Evolutionary conservation across 192 early-diverging fungal genomes (phyloP), one percentile per base, ranked within the genome.

Genomic region (Coemansia erecta): DNA sequence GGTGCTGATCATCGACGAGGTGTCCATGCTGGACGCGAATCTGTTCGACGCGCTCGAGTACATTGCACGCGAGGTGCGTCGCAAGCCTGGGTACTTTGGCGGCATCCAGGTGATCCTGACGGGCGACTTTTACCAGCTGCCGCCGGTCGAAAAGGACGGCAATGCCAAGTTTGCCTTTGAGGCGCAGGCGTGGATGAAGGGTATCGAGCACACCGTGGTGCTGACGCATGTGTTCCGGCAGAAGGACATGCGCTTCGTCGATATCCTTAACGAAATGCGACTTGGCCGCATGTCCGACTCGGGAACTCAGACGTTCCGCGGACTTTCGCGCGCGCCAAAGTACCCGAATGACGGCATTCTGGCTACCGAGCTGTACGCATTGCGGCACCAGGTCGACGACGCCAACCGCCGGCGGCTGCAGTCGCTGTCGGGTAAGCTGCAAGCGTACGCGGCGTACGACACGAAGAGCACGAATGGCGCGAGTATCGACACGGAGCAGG

Each of bases 191-290:
- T 92, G 90, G 90, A 35, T 26, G 13, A 55, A 18, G 31, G 77
- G 72, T 0, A 70, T 91, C 6, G 51, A 66, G 13, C 63, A 70
- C 17, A 89, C 85, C 8, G 77, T 90, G 24, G 72, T 90, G 72
- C 59, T 97, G 50, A 86, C 78, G 8, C 83, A 88, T 43, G 89
- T 95, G 21, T 97, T 92, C 59, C 73, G 94, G 24, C 94, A 97
- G 56, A 88, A 84, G 65, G 93, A 97, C 64, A 69, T 75, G 75
- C 81, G 56, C 15, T 91, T 97, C 57, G 77, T 92, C 54, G 75
- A 86, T 19, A 84, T 97, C 64, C 81, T 97, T 23, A 93, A 93
- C 59, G 92, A 97, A 62, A 83, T 94, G 72, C 84, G 94, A 44
- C 69, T 88, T 37, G 92, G 92, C 9, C 60, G 70, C 17, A 55